Evolutionary conservation across 345 rosid species (phyloP).

Genomic region (Eucalyptus decipiens): DNA sequence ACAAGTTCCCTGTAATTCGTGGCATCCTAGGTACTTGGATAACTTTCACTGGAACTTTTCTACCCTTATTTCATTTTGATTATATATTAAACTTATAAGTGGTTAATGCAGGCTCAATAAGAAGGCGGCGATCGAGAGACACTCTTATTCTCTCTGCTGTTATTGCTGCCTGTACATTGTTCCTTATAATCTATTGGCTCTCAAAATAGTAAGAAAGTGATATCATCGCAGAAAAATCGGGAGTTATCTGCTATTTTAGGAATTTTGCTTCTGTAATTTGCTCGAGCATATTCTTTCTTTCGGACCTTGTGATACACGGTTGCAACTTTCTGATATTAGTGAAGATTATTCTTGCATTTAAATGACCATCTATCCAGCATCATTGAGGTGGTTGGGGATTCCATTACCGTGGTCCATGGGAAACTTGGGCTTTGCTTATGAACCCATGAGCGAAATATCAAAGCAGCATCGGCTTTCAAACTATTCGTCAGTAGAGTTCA

Average conservation of each 20-base stretch:
- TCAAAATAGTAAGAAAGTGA: constrained; percentile 38
- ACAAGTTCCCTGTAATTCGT: constrained; percentile 81
- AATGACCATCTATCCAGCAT: background rate
- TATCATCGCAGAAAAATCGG: background rate
- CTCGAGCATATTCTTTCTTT: background rate
- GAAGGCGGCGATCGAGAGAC: constrained; percentile 78
- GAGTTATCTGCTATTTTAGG: constrained; percentile 1
- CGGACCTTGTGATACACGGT: background rate
- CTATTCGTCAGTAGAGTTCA: background rate
- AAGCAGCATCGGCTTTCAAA: background rate
- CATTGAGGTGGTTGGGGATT: background rate
- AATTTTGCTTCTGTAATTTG: background rate
- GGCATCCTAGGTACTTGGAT: constrained; percentile 65
- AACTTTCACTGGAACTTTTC: background rate
- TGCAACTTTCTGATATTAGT: background rate
- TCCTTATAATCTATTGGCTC: constrained; percentile 89
- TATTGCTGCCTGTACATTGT: constrained; percentile 86
- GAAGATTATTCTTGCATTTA: background rate
- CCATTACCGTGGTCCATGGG: background rate
- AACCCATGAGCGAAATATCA: background rate
- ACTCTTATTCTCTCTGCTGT: constrained; percentile 85
- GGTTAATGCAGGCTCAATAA: constrained; percentile 59
- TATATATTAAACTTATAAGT: background rate
- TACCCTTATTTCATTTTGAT: background rate
- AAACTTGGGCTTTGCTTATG: background rate